A percentile compares a stretch with the other conserved stretches of the same genome.
These are phyloP conservation scores for Venturia effusa DNA, from an alignment of 2,329 filamentous ascomycete genomes.

Conservation along the genomic window DNA sequence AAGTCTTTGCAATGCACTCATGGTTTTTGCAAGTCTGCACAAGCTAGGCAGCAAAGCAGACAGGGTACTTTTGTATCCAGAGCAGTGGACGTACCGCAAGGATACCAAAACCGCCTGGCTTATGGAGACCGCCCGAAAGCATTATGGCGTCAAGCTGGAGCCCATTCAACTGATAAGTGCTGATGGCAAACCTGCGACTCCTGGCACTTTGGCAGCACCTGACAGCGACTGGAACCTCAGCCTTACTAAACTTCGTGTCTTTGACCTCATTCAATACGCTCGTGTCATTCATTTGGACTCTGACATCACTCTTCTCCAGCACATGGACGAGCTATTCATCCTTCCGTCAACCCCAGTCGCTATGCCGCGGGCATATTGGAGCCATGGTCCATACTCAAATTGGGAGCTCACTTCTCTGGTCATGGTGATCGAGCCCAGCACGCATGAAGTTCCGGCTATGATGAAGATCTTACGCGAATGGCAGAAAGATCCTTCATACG, in stretches of 20 bases:
- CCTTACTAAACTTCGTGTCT: slow-evolving; percentile 12
- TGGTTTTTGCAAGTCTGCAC: slow-evolving; percentile 34
- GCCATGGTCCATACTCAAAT: slow-evolving; percentile 34
- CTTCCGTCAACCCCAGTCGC: slow-evolving; percentile 50
- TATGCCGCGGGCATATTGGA: slow-evolving; percentile 64
- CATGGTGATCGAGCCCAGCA: slow-evolving; percentile 47
- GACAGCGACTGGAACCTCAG: slow-evolving; percentile 9
- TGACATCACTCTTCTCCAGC: slow-evolving; percentile 23
- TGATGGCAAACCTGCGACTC: slow-evolving; percentile 4
- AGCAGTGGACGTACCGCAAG: slow-evolving; percentile 22
- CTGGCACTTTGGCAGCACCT: slow-evolving; percentile 6
- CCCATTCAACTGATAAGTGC: slow-evolving; percentile 8
- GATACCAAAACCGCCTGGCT: slow-evolving; percentile 4
- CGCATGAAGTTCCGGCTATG: slow-evolving; percentile 20
- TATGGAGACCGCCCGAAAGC: slow-evolving; percentile 7
- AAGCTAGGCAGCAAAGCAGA: slow-evolving; percentile 33
- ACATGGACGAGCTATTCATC: slow-evolving; percentile 62
- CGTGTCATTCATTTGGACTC: slow-evolving; percentile 10
- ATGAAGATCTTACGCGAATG: slow-evolving; percentile 8
- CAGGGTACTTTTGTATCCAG: slow-evolving; percentile 34
- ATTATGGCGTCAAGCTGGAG: slow-evolving; percentile 9
- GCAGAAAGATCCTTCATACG: slow-evolving; percentile 14
- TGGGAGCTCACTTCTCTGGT: slow-evolving; percentile 49
- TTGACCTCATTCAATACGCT: slow-evolving; percentile 10
- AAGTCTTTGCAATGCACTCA: slow-evolving; percentile 33